A percentile compares a stretch with the other conserved stretches of the same genome.
These are phyloP conservation scores for Trapa incisa DNA, from an alignment of 345 rosid species.

Conservation along the genomic window DNA sequence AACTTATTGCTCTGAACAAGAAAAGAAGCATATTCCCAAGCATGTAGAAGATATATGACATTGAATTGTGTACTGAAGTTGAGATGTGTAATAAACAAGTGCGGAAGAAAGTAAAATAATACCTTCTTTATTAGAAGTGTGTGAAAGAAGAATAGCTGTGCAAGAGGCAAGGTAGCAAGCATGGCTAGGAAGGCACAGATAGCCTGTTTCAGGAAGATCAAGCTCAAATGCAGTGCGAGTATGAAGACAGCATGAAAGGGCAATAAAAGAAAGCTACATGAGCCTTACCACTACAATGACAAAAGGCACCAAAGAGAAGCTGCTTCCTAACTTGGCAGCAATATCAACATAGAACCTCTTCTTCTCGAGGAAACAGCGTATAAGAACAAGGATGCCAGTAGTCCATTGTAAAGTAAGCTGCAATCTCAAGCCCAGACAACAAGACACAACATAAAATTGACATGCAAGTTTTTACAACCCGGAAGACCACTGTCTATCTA, in stretches of 20 bases:
- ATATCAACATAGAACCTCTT: constrained; percentile 56
- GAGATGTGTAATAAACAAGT: neutral
- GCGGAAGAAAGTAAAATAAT: neutral
- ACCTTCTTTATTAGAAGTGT: constrained; percentile 91
- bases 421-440: constrained; percentile 56
- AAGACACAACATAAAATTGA: neutral
- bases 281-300: constrained; percentile 85
- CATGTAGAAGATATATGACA: neutral
- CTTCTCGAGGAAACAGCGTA: constrained; percentile 67
- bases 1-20: neutral
- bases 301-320: constrained; percentile 83
- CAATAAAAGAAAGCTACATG: neutral
- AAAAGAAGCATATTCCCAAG: neutral
- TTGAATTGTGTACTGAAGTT: neutral
- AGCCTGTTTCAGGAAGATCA: constrained; percentile 33
- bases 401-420: constrained; percentile 96
- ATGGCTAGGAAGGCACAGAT: constrained; percentile 81
- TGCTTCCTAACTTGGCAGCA: constrained; percentile 82
- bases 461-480: constrained; percentile 18
- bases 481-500: neutral
- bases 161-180: constrained; percentile 89
- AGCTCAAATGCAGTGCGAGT: neutral
- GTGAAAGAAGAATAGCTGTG: constrained; percentile 96
- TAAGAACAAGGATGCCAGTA: constrained; percentile 71
- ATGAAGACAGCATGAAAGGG: neutral